A percentile compares a stretch with the other conserved stretches of the same genome.
These are phyloP conservation scores for Ascocoryne sarcoides DNA, from an alignment of 2,329 filamentous ascomycete species.

Conservation along the genomic window DNA sequence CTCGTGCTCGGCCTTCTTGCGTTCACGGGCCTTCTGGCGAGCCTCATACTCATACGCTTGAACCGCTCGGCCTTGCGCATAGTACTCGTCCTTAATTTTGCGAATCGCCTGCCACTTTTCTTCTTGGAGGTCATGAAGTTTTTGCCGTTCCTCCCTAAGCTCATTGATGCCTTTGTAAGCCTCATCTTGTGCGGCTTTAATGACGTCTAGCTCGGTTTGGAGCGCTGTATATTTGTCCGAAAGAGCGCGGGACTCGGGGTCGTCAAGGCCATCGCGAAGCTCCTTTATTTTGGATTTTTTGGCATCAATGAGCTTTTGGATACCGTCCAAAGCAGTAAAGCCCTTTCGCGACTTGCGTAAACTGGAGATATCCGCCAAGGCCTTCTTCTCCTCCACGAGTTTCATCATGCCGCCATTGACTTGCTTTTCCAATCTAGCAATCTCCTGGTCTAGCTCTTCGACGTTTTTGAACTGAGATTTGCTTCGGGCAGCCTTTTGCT, in stretches of 20 bases:
- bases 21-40: slow-evolving; percentile 67
- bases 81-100: slow-evolving; percentile 86
- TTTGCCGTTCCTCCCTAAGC: slow-evolving; percentile 77
- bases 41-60: slow-evolving; percentile 77
- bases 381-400: slow-evolving; percentile 95
- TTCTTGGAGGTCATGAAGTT: slow-evolving; percentile 77
- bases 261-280: slow-evolving; percentile 81
- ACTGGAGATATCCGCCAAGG: slow-evolving; percentile 70
- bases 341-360: slow-evolving; percentile 86
- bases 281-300: slow-evolving; percentile 81
- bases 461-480: slow-evolving; percentile 78
- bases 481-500: slow-evolving; percentile 78
- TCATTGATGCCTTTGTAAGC: slow-evolving; percentile 80
- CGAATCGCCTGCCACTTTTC: slow-evolving; percentile 75
- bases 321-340: slow-evolving; percentile 75
- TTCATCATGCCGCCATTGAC: slow-evolving; percentile 89
- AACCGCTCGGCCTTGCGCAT: slow-evolving; percentile 71
- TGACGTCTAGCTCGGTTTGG: slow-evolving; percentile 76
- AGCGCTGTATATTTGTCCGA: slow-evolving; percentile 79
- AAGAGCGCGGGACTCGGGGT: slow-evolving; percentile 82
- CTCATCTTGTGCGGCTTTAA: slow-evolving; percentile 88
- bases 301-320: slow-evolving; percentile 83
- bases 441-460: slow-evolving; percentile 81
- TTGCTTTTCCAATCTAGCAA: slow-evolving; percentile 70
- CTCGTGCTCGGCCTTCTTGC: slow-evolving; percentile 72